Evolutionary conservation across 768 basidiomycete genomes (phyloP), one percentile per base, ranked within the genome.

Genomic region (Nidularia sp.): DNA sequence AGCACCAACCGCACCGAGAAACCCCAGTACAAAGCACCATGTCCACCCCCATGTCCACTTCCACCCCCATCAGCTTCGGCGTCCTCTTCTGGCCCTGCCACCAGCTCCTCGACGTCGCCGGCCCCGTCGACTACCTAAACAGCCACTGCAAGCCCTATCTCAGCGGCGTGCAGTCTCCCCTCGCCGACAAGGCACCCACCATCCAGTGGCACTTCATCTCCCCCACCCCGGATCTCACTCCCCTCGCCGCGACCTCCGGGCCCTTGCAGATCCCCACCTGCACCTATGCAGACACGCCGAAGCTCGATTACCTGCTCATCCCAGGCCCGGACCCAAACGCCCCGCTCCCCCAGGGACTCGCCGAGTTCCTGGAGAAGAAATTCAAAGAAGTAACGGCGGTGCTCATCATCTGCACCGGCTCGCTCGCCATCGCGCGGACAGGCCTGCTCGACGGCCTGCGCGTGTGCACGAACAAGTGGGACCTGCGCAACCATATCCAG

Each of bases 91-190:
- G 61, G 12, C 61, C 62, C 2, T 18, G 32, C 3, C 62, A 54
- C 47, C 66, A 67, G 52, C 60, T 56, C 57, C 62, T 67, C 29
- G 62, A 67, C 49, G 61, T 55, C n/a, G 57, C 55, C 8, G 66
- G 64, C 2, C 52, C 61, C 3, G 49, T 63, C 33, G 66, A 67
- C 49, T 67, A 60, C 39, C 15, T 67, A 49, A 60, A 62, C 53
- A 51, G 33, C 35, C 62, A 65, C 45, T 59, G 55, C 13, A 33
- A 52, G 4, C 12, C 60, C 39, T 50, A 49, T 1, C 1, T 13
- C 4, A 9, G 50, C 7, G 10, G 22, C 35, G 10, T 56, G 22
- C 45, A 57, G 4, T 13, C 47, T 12, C 32, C 51, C 31, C 8
- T 64, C 18, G 29, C 57, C 33, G 45, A 54, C 33, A 63, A 61